A percentile compares a stretch with the other conserved stretches of the same genome.
Conservation (phyloP, 2,329 filamentous ascomycete species). For the Chrysosporium queenslandicum region DNA sequence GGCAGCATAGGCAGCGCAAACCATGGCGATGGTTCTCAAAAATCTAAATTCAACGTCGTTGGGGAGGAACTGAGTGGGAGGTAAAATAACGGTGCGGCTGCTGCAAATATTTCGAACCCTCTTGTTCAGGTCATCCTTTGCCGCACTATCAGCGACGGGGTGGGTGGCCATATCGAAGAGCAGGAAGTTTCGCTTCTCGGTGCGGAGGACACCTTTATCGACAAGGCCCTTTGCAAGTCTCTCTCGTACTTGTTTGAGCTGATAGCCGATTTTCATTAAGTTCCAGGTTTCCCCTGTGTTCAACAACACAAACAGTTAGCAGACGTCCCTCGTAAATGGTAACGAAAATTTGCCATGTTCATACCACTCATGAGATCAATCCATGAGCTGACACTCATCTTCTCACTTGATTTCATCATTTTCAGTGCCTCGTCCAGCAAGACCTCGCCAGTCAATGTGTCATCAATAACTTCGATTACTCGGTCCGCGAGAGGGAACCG, state of each 20-base stretch:
- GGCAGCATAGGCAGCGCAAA: constrained; percentile 93
- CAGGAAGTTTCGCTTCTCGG: constrained; percentile 98
- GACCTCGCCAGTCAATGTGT: constrained; percentile 91
- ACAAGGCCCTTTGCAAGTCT: constrained; percentile 93
- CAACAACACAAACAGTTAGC: constrained; percentile 15
- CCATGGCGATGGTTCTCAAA: constrained; percentile 84
- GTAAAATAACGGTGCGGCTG: constrained; percentile 84
- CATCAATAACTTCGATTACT: constrained; percentile 93
- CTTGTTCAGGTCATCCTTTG: constrained; percentile 92
- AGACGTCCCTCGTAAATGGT: neutral
- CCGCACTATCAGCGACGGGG: constrained; percentile 87
- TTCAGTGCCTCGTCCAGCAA: constrained; percentile 95
- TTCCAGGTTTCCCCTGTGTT: constrained; percentile 92
- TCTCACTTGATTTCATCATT: constrained; percentile 99
- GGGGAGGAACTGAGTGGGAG: constrained; percentile 76
- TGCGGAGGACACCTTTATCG: constrained; percentile 96
- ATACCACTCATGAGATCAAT: constrained; percentile 98
- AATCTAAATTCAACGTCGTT: constrained; percentile 93
- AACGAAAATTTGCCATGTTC: constrained; percentile 20
- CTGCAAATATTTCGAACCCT: constrained; percentile 88
- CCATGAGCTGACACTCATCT: constrained; percentile 99
- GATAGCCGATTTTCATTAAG: constrained; percentile 99
- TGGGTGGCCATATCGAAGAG: constrained; percentile 99
- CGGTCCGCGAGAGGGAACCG: constrained; percentile 88
- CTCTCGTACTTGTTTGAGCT: constrained; percentile 97